Evolutionary conservation across 2,329 filamentous ascomycete genomes (phyloP).

Genomic region (Cladosporium oxysporum): DNA sequence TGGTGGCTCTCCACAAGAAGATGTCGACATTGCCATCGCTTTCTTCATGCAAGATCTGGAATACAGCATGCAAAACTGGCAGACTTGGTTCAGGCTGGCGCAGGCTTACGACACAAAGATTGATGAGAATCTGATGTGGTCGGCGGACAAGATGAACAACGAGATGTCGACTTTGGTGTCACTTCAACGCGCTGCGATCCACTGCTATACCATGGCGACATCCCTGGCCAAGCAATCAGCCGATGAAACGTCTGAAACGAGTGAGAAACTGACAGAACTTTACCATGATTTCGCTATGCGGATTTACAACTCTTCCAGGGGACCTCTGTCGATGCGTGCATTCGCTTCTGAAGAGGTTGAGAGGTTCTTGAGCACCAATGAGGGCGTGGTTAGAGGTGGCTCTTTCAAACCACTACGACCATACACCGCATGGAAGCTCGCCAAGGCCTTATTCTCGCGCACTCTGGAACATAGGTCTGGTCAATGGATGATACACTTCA

Average conservation of each 20-base stretch:
- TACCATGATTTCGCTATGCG: constrained; percentile 69
- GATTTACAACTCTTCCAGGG: constrained; percentile 67
- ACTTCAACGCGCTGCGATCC: constrained; percentile 77
- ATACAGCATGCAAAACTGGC: constrained; percentile 79
- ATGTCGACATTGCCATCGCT: constrained; percentile 76
- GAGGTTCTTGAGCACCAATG: constrained; percentile 57
- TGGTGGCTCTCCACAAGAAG: constrained; percentile 72
- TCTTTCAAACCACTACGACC: constrained; percentile 60
- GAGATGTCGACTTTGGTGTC: constrained; percentile 72
- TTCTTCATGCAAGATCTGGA: constrained; percentile 82
- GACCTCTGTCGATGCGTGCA: constrained; percentile 67
- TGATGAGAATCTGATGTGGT: constrained; percentile 85
- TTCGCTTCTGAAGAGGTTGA: constrained; percentile 64
- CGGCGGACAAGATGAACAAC: constrained; percentile 87
- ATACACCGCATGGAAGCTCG: constrained; percentile 66
- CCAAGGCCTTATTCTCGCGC: constrained; percentile 60
- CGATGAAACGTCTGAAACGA: constrained; percentile 55
- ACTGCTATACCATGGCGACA: constrained; percentile 72
- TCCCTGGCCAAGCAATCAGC: constrained; percentile 61
- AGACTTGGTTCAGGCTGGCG: constrained; percentile 85
- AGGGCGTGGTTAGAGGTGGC: constrained; percentile 57
- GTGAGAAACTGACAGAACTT: constrained; percentile 62
- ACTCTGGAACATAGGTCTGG: constrained; percentile 61
- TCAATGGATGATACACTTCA: constrained; percentile 68
- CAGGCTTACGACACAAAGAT: constrained; percentile 87